These are phyloP conservation scores for Licmophora abbreviata DNA, from an alignment of 108 stramenopile genomes.

Conservation along the genomic window DNA sequence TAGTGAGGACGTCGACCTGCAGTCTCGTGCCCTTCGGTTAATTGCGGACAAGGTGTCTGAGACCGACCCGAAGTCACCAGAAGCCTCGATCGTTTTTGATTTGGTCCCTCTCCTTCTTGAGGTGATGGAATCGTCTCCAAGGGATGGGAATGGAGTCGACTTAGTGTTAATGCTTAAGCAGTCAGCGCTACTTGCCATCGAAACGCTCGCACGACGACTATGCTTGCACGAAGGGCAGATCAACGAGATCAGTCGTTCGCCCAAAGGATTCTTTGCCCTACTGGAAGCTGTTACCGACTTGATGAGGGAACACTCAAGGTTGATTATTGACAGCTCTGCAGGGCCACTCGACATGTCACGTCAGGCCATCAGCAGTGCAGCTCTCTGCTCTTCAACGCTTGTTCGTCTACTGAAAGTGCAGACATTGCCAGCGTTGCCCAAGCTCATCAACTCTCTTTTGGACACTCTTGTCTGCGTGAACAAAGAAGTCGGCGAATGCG, in stretches of 20 bases:
- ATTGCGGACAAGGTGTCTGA: conserved; percentile 57
- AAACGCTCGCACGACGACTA: conserved; percentile 26
- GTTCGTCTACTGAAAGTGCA: conserved; percentile 49
- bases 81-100: conserved; percentile 65
- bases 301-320: neutral
- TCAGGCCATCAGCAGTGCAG: conserved; percentile 28
- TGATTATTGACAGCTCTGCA: no score
- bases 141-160: conserved; percentile 15
- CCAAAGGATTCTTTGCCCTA: neutral
- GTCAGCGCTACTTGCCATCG: conserved; percentile 61
- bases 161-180: conserved; percentile 37
- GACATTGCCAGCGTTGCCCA: conserved; percentile 49
- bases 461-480: conserved; percentile 34
- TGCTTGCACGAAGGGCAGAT: neutral
- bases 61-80: conserved; percentile 33
- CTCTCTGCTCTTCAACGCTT: conserved; percentile 55
- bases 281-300: neutral
- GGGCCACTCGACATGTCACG: neutral
- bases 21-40: conserved; percentile 45
- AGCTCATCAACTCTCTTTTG: conserved; percentile 49
- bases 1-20: conserved; percentile 43
- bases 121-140: conserved; percentile 3
- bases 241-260: neutral
- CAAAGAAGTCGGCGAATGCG: neutral
- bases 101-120: conserved; percentile 55